Percentiles rank a stretch among this genome's conserved stretches.
Evolutionary conservation across 2,329 filamentous ascomycete genomes (phyloP).

Genomic region (Alternaria conjuncta): DNA sequence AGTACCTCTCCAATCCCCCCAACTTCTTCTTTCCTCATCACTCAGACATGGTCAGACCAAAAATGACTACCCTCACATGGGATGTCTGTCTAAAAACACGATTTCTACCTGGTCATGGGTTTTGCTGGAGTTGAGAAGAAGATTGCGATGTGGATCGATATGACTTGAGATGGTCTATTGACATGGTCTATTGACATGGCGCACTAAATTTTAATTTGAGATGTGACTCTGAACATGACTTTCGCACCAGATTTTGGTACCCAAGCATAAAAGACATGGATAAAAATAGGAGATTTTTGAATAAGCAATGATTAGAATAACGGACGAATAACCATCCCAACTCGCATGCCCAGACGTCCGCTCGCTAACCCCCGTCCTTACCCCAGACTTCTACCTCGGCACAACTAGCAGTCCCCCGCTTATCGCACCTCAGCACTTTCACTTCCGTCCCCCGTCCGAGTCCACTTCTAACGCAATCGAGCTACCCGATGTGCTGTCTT

Average conservation of each 20-base stretch:
- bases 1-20: background rate
- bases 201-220: background rate
- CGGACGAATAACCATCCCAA: background rate
- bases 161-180: background rate
- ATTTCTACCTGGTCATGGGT: background rate
- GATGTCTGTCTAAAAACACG: background rate
- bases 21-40: background rate
- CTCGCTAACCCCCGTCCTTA: background rate
- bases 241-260: rapidly evolving
- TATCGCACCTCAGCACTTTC: background rate
- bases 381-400: background rate
- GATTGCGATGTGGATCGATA: background rate
- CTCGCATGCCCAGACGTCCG: background rate
- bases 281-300: background rate
- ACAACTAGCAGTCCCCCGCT: background rate
- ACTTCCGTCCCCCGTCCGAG: background rate
- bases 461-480: background rate
- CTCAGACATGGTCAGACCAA: background rate
- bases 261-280: background rate
- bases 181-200: background rate
- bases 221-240: background rate
- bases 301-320: background rate
- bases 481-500: background rate
- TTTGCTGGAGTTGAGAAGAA: background rate
- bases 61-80: background rate